phyloP scores from a whole-genome alignment of 2,329 filamentous ascomycete genomes.

The Cercospora citrullina region DNA sequence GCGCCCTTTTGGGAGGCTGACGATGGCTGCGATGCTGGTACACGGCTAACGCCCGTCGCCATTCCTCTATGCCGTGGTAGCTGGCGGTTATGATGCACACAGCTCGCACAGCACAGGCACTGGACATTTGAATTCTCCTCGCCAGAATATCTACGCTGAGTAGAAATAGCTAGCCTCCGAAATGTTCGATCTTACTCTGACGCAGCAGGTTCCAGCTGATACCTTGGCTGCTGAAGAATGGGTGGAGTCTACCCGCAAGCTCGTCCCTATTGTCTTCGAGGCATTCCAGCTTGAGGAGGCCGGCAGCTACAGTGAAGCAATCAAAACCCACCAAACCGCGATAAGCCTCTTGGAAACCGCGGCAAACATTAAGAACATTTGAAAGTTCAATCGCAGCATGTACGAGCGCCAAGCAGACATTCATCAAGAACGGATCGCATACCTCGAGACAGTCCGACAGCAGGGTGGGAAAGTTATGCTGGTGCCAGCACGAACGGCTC shows the following conservation, averaged over 20 bases:
- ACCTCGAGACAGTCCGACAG: not conserved
- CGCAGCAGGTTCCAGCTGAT: slow-evolving; percentile 2
- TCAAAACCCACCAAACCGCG: not conserved
- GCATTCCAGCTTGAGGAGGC: slow-evolving; percentile 8
- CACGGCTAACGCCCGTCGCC: not conserved
- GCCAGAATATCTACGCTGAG: not conserved
- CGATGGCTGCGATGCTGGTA: not conserved
- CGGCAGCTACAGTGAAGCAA: not conserved
- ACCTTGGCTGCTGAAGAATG: not conserved
- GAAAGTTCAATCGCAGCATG: slow-evolving; percentile 8
- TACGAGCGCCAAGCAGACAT: slow-evolving; percentile 9
- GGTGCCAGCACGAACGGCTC: not conserved
- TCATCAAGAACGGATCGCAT: slow-evolving; percentile 4
- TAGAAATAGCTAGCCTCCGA: not conserved
- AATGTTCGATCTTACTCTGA: slow-evolving; percentile 11
- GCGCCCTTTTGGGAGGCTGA: not conserved
- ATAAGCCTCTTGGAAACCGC: not conserved
- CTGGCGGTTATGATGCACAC: not conserved
- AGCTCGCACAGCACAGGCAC: not conserved
- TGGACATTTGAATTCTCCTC: not conserved
- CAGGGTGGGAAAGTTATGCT: not conserved
- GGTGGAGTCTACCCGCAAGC: not conserved
- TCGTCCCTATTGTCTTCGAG: not conserved
- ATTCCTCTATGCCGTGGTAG: not conserved
- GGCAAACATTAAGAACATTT: not conserved